A percentile compares a stretch with the other conserved stretches of the same genome.
phyloP scores from a whole-genome alignment of 345 rosid genomes.

The Brassica nigra region DNA sequence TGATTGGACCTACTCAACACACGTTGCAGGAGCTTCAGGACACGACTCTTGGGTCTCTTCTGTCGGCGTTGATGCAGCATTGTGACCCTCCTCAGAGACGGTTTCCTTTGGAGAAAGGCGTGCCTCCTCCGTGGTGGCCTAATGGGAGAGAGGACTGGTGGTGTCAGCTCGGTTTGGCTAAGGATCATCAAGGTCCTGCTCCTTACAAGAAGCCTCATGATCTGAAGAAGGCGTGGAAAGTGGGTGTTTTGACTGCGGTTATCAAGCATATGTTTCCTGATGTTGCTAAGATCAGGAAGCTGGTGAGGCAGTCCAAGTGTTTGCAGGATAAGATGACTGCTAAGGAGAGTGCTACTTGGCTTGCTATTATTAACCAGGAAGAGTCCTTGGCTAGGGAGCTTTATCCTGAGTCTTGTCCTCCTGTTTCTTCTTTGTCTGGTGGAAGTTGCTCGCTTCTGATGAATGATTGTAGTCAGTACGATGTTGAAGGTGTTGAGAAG shows the following conservation, averaged over 20 bases:
- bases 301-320: constrained; percentile 89
- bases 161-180: constrained; percentile 66
- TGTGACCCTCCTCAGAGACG: constrained; percentile 97
- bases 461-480: constrained; percentile 77
- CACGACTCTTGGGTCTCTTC: constrained; percentile 89
- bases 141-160: constrained; percentile 92
- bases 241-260: constrained; percentile 91
- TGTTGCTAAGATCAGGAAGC: constrained; percentile 87
- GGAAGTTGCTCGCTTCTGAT: constrained; percentile 51
- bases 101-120: constrained; percentile 85
- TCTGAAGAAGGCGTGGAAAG: constrained; percentile 97
- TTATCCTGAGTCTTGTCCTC: constrained; percentile 45
- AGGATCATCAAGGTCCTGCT: constrained; percentile 72
- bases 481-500: constrained; percentile 71
- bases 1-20: constrained; percentile 62
- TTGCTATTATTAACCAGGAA: constrained; percentile 78
- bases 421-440: constrained; percentile 38
- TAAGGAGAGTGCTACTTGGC: constrained; percentile 98
- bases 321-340: constrained; percentile 99
- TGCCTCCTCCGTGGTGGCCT: constrained; percentile 99
- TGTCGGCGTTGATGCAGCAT: constrained; percentile 97
- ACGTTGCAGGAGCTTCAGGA: constrained; percentile 91
- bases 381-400: constrained; percentile 76
- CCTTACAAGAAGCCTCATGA: constrained; percentile 98
- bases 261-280: constrained; percentile 98